Conservation (phyloP, 2,329 filamentous ascomycete species). For the Alternaria triticimaculans region DNA sequence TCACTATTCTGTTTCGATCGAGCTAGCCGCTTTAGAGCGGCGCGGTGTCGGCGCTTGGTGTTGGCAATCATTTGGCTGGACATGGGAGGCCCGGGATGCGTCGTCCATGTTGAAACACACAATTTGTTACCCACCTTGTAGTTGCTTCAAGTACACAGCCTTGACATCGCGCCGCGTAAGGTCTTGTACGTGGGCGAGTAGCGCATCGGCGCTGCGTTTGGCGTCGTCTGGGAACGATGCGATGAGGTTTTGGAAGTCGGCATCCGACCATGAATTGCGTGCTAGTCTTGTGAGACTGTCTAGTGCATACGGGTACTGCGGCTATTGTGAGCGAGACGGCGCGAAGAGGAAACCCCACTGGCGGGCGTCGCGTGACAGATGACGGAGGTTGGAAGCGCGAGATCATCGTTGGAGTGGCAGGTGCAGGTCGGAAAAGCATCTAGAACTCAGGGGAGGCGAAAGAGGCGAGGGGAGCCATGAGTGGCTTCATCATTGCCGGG, state of each 20-base stretch:
- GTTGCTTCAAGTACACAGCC: constrained; percentile 75
- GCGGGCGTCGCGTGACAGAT: constrained; percentile 39
- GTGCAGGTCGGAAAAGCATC: constrained; percentile 17
- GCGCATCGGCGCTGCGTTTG: constrained; percentile 62
- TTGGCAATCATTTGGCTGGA: constrained; percentile 17
- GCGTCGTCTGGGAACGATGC: constrained; percentile 73
- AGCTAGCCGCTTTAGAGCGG: constrained; percentile 24
- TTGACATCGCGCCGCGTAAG: constrained; percentile 77
- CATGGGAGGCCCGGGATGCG: constrained; percentile 8
- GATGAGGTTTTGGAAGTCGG: constrained; percentile 70
- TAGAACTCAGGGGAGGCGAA: constrained; percentile 13
- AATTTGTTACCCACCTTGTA: constrained; percentile 60
- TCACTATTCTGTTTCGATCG: constrained; percentile 21
- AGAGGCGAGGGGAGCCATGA: constrained; percentile 22
- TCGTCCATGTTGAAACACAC: constrained; percentile 16
- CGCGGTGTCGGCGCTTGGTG: constrained; percentile 26
- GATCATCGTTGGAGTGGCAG: constrained; percentile 25
- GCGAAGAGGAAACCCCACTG: constrained; percentile 22
- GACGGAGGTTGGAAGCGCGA: constrained; percentile 27
- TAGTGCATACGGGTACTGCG: constrained; percentile 79
- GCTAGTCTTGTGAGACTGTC: constrained; percentile 69
- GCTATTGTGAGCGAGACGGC: constrained; percentile 39
- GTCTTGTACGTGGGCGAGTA: constrained; percentile 72
- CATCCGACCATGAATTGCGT: constrained; percentile 69
- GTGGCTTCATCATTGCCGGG: constrained; percentile 34